A percentile compares a stretch with the other conserved stretches of the same genome.
Evolutionary conservation across 441 rosid species (phyloP).

Genomic region (Codiaeum variegatum): DNA sequence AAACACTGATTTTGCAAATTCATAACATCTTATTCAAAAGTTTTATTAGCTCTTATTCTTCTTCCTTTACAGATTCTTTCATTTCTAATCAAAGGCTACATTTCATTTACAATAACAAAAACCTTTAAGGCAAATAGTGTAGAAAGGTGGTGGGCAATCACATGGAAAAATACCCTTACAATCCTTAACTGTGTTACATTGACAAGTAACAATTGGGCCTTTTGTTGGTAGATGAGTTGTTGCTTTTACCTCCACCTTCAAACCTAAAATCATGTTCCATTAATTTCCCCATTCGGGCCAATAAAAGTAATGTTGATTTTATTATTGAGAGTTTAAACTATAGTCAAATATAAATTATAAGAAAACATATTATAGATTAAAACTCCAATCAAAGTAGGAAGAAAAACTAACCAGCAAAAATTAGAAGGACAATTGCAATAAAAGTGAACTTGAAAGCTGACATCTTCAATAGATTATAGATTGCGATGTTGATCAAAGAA

Average conservation of each 20-base stretch:
- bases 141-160: neutral
- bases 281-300: neutral
- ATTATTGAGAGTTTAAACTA: too few relatives aligned
- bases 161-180: neutral
- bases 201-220: neutral
- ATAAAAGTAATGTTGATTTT: too few relatives aligned
- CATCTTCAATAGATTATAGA: neutral
- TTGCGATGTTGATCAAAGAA: neutral
- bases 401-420: neutral
- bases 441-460: neutral
- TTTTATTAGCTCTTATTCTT: too few relatives aligned
- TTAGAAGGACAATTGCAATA: neutral
- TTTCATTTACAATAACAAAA: too few relatives aligned
- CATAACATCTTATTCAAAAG: too few relatives aligned
- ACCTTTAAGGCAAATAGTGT: too few relatives aligned
- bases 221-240: neutral
- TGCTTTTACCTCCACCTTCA: neutral
- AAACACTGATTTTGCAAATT: too few relatives aligned
- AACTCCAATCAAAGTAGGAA: neutral
- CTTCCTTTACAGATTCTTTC: too few relatives aligned
- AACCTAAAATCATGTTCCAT: neutral
- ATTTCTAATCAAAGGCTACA: too few relatives aligned
- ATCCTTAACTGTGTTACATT: neutral
- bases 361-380: too few relatives aligned
- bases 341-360: too few relatives aligned